A percentile compares a stretch with the other conserved stretches of the same genome.
These are phyloP conservation scores for Dryas drummondii DNA, from an alignment of 306 rosid species.

Conservation along the genomic window DNA sequence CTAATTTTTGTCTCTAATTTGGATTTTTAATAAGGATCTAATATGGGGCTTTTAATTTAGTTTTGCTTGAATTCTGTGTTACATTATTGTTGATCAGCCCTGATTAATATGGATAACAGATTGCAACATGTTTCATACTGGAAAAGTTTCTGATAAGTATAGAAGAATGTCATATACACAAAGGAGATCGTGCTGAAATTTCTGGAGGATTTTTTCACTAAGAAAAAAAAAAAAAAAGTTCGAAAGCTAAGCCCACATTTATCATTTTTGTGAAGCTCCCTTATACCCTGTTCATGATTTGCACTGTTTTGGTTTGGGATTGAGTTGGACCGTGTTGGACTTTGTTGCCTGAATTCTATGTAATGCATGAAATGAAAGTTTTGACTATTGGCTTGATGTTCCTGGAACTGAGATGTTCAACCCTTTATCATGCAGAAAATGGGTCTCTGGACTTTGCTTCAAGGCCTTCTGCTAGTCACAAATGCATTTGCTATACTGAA, in stretches of 20 bases:
- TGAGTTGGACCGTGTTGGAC: not conserved
- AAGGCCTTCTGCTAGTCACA: slow-evolving; percentile 67
- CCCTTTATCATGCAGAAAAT: slow-evolving; percentile 36
- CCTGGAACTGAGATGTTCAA: slow-evolving; percentile 10
- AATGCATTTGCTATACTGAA: slow-evolving; percentile 82
- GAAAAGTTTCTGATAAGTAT: too few relatives aligned
- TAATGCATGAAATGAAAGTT: not conserved
- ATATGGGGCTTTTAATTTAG: too few relatives aligned
- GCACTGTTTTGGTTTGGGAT: not conserved
- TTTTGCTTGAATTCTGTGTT: too few relatives aligned
- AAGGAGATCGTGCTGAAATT: too few relatives aligned
- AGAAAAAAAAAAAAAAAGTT: too few relatives aligned
- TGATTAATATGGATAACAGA: too few relatives aligned
- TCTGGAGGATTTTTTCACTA: not conserved
- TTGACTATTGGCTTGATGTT: not conserved
- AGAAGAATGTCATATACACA: too few relatives aligned
- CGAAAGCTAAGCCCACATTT: too few relatives aligned
- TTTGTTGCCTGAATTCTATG: not conserved
- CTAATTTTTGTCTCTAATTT: not conserved
- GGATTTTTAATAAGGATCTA: not conserved
- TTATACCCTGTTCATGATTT: not conserved
- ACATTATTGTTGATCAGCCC: too few relatives aligned
- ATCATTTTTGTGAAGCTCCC: not conserved
- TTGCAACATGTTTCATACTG: too few relatives aligned
- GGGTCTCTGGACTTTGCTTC: slow-evolving; percentile 71